Base-by-base conservation (phyloP, 2,329 filamentous ascomycete species). In the Arthrobotrys sphaeroides region DNA sequence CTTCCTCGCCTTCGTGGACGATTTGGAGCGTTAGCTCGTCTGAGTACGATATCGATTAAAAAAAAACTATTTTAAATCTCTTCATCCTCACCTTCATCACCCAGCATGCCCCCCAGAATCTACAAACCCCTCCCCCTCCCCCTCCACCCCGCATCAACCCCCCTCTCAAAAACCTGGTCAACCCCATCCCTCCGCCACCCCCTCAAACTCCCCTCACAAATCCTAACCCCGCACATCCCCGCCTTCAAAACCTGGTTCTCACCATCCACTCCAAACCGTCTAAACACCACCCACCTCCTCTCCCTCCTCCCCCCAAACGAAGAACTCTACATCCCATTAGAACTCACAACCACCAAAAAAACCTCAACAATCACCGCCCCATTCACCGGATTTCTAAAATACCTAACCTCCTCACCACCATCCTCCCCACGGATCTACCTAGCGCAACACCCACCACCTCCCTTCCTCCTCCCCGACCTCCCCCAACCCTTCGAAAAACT, bases 231-330 rank as follows among this genome's bases (percentile, higher is more conserved):
- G 10, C 57, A 43, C 20, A 28, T 68, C 24, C 72, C 72, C n/a
- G 72, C 64, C 13, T 69, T 75, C 47, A 33, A 45, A 22, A 69
- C 24, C 40, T 65, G 55, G 57, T 69, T 75, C 64, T 38, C 65
- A 38, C 57, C 57, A 9, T 47, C 24, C 10, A 7, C 12, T 9
- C 66, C 53, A 5, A 49, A 42, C 47, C 16, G 40, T 5, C 57
- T 69, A n/a, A 68, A 75, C 59, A 55, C 53, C 49, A 38, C 45
- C 20, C 57, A 67, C 43, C 22, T 61, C 26, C 31, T 45, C 43
- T 26, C 53, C 18, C 26, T 36, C 28, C 5, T 5, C 28, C 28
- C 10, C 28, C 12, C 31, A 43, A 5, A 0, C 47, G 6, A 5
- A 20, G 31, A 5, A 7, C 13, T 28, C 22, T 9, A 26, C 24